phyloP scores from a whole-genome alignment of 306 rosid genomes.

The Cercis canadensis region DNA sequence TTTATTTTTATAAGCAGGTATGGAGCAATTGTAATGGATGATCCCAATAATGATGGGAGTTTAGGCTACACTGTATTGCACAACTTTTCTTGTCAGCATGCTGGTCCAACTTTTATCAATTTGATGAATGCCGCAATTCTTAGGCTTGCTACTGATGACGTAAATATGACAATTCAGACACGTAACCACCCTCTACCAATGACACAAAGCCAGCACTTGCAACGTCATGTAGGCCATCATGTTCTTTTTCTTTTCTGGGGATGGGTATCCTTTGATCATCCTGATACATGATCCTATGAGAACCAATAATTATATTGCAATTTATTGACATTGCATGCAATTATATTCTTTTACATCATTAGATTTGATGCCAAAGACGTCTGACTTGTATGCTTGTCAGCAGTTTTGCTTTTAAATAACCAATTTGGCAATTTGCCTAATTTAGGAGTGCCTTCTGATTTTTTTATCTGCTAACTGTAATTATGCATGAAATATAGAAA shows the following conservation, averaged over 20 bases:
- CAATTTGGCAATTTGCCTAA: not conserved
- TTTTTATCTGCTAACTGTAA: not conserved
- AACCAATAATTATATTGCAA: slow-evolving; percentile 3
- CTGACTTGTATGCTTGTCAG: slow-evolving; percentile 21
- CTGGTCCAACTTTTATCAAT: slow-evolving; percentile 95
- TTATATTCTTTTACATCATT: slow-evolving; percentile 8
- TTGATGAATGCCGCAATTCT: slow-evolving; percentile 91
- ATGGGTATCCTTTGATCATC: slow-evolving; percentile 3
- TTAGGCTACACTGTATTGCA: slow-evolving; percentile 93
- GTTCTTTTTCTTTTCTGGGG: slow-evolving; percentile 25
- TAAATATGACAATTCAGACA: slow-evolving; percentile 79
- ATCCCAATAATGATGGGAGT: slow-evolving; percentile 77
- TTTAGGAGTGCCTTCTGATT: not conserved
- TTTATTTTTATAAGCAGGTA: slow-evolving; percentile 62
- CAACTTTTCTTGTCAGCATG: slow-evolving; percentile 92
- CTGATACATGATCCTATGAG: slow-evolving; percentile 5
- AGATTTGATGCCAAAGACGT: slow-evolving; percentile 13
- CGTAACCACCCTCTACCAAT: slow-evolving; percentile 94
- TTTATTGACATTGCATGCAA: not conserved
- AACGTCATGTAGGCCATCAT: slow-evolving; percentile 70
- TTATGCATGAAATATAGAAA: not conserved
- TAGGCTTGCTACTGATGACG: slow-evolving; percentile 66
- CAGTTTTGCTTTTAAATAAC: not conserved
- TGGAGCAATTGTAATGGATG: slow-evolving; percentile 93
- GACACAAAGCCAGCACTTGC: slow-evolving; percentile 88